Conservation (phyloP, 176 grass and related monocot species). For the Cenchrus fungigraminus region DNA sequence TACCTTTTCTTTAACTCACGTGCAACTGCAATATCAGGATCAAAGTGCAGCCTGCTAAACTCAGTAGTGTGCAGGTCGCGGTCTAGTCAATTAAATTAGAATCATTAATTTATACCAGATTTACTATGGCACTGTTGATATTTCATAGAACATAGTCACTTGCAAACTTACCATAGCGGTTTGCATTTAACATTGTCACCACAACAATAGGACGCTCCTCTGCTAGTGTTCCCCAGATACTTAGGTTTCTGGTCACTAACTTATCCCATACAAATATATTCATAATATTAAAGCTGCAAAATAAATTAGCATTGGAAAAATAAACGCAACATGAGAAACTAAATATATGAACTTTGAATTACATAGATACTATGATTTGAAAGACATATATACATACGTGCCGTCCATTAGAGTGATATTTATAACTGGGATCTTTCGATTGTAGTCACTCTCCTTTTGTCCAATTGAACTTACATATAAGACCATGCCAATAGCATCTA, state of each 20-base stretch:
- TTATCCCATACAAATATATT: neutral
- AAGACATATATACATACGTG: neutral
- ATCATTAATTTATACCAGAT: too few species aligned
- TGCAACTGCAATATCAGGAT: too few species aligned
- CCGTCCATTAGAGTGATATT: neutral
- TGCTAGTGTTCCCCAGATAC: neutral
- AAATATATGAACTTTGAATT: neutral
- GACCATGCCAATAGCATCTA: neutral
- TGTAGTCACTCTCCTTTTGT: neutral
- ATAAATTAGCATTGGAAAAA: neutral
- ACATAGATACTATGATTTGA: neutral
- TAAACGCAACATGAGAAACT: neutral
- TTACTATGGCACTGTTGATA: too few species aligned
- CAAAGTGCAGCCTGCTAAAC: too few species aligned
- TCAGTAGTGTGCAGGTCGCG: too few species aligned
- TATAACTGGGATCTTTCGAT: neutral
- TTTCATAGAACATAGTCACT: too few species aligned
- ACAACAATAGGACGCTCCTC: too few species aligned
- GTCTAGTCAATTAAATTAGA: too few species aligned
- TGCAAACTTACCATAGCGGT: too few species aligned
- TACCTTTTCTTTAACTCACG: too few species aligned
- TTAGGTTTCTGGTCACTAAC: neutral
- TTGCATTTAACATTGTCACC: too few species aligned
- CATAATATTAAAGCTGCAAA: neutral
- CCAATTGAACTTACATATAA: neutral